Evolutionary conservation across 116 monocot species (phyloP).

Genomic region (Dioscorea cayenensis): DNA sequence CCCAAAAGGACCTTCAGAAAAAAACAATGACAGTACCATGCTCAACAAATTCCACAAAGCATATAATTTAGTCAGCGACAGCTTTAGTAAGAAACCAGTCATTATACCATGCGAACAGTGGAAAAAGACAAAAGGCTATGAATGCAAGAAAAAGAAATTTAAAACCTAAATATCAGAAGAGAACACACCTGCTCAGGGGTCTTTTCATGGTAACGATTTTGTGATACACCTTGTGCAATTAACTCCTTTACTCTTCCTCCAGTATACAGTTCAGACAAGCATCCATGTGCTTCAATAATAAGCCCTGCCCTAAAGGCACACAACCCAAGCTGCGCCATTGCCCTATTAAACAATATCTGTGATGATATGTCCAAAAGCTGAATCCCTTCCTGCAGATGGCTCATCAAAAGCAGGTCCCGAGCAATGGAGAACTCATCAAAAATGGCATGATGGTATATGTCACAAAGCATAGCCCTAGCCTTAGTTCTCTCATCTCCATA

Average conservation of each 20-base stretch:
- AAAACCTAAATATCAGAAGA: neutral
- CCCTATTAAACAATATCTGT: slow-evolving; percentile 85
- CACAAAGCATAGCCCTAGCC: slow-evolving; percentile 95
- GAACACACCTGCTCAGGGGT: slow-evolving; percentile 83
- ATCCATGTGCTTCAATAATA: slow-evolving; percentile 76
- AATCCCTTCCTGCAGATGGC: slow-evolving; percentile 89
- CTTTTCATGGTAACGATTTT: slow-evolving; percentile 91
- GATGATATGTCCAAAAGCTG: slow-evolving; percentile 92
- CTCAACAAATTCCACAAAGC: too few relatives aligned
- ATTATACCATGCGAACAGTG: too few relatives aligned
- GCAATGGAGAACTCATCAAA: slow-evolving; percentile 77
- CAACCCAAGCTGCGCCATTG: slow-evolving; percentile 86
- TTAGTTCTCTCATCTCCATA: slow-evolving; percentile 95
- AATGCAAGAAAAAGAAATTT: neutral
- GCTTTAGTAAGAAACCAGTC: too few relatives aligned
- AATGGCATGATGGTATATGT: slow-evolving; percentile 92
- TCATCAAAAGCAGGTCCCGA: slow-evolving; percentile 86
- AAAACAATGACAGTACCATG: too few relatives aligned
- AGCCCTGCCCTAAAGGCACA: slow-evolving; percentile 85
- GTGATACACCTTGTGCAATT: slow-evolving; percentile 84
- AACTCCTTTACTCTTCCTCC: slow-evolving; percentile 87
- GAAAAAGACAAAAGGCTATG: neutral
- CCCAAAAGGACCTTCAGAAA: too few relatives aligned
- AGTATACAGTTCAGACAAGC: slow-evolving; percentile 76
- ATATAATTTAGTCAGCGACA: too few relatives aligned